These are phyloP conservation scores for Saccharomycopsis malanga DNA, from an alignment of 805 yeast species.

Conservation along the genomic window DNA sequence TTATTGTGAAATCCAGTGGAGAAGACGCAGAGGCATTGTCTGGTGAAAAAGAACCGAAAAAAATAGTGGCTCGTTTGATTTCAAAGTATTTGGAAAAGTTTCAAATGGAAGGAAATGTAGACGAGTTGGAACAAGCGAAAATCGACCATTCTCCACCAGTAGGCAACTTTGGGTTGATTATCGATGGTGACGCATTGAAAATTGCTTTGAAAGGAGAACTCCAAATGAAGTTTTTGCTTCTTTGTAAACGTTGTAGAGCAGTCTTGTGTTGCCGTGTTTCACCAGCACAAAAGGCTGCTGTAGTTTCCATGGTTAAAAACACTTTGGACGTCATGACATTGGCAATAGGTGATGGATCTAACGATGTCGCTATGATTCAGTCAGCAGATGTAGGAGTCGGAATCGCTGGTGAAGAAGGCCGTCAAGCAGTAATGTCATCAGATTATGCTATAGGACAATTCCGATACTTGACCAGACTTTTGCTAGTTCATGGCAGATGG, in stretches of 20 bases:
- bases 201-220: slow-evolving; percentile 40
- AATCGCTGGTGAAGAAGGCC: slow-evolving; percentile 87
- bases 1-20: slow-evolving; percentile 47
- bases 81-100: slow-evolving; percentile 52
- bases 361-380: slow-evolving; percentile 88
- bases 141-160: slow-evolving; percentile 60
- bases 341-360: slow-evolving; percentile 86
- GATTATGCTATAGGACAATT: slow-evolving; percentile 85
- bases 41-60: slow-evolving; percentile 30
- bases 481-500: slow-evolving; percentile 82
- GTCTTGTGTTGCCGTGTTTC: slow-evolving; percentile 85
- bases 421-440: slow-evolving; percentile 84
- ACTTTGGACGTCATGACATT: slow-evolving; percentile 73
- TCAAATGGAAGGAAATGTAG: slow-evolving; percentile 49
- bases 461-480: slow-evolving; percentile 57
- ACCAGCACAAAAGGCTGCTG: slow-evolving; percentile 83
- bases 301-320: slow-evolving; percentile 69
- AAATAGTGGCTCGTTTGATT: slow-evolving; percentile 41
- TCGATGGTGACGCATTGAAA: slow-evolving; percentile 75
- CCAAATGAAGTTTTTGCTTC: slow-evolving; percentile 52
- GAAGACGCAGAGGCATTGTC: slow-evolving; percentile 44
- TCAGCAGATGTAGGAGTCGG: slow-evolving; percentile 86
- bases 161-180: slow-evolving; percentile 60
- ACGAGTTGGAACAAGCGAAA: slow-evolving; percentile 50
- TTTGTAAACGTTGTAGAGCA: slow-evolving; percentile 75